Evolutionary conservation across 78 protist species (phyloP), one percentile per base, ranked within the genome.

Genomic region (Speleostelium caveatum): DNA sequence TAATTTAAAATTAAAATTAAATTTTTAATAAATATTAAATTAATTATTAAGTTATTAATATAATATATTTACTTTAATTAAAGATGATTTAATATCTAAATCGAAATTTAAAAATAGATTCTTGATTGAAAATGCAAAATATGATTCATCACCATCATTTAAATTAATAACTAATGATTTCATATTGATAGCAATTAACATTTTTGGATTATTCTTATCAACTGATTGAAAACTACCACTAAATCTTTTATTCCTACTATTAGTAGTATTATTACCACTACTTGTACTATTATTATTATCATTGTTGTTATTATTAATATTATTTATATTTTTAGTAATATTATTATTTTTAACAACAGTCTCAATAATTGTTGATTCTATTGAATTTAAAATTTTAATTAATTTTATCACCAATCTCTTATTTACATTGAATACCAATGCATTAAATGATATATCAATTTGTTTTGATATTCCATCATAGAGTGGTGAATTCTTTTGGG

Each of bases 401-500:
- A 83, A 24, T 69, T 83, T 83, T 17, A 69, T 32, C 12, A 69
- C 72, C 21, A 83, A 55, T 38, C 42, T 56, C 19, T 83, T 83
- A 58, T 83, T 83, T 17, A 41, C 26, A 59, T 83, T 83, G 17
- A 83, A 41, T 14, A 69, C 35, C 0, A 83, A 28, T 10, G 91
- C 42, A n/a, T 83, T 83, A 26, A 83, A 83, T 24, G 51, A 68
- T 38, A 83, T 73, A 58, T 83, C 91, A 69, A 83, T 71, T 42
- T 83, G 71, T 58, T 83, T 77, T 1, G 91, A 83, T 3, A 83
- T 59, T 17, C 91, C 91, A 28, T 8, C 59, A 30, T 83, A 83
- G 35, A 63, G 79, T 24, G 91, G 91, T 41, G 91, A 83, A 42
- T 67, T 83, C 67, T 62, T 83, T 60, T 83, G 91, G 28, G 59